Percentiles rank a stretch among this genome's conserved stretches.
Evolutionary conservation across 345 rosid genomes (phyloP).

Genomic region (Adansonia digitata): DNA sequence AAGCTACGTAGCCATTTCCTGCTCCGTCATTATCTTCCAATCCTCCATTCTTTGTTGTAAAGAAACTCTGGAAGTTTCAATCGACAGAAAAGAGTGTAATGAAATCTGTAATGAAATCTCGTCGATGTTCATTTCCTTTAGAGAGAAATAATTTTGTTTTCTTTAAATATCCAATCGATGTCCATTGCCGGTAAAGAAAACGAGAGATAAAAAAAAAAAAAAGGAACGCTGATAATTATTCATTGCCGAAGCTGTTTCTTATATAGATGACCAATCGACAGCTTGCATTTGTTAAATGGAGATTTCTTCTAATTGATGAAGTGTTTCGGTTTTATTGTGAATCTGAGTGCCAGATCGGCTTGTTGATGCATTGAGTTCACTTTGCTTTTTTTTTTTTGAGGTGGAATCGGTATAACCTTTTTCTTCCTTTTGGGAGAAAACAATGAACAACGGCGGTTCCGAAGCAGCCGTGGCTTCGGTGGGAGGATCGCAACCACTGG

Average conservation of each 20-base stretch:
- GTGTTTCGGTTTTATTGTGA: slow-evolving; percentile 7
- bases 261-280: slow-evolving; percentile 12
- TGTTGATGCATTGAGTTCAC: slow-evolving; percentile 5
- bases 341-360: slow-evolving; percentile 16
- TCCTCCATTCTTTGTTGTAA: background rate
- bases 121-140: slow-evolving; percentile 9
- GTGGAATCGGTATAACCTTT: background rate
- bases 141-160: background rate
- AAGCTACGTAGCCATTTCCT: slow-evolving; percentile 20
- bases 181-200: background rate
- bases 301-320: slow-evolving; percentile 14
- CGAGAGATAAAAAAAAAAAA: background rate
- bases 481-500: slow-evolving; percentile 56
- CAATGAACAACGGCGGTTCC: slow-evolving; percentile 47
- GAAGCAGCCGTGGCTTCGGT: slow-evolving; percentile 41
- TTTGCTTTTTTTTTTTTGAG: background rate
- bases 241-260: background rate
- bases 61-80: slow-evolving; percentile 19
- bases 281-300: slow-evolving; percentile 13
- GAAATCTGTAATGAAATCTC: no score
- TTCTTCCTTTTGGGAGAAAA: background rate
- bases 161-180: background rate
- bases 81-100: slow-evolving; percentile 15
- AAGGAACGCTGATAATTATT: background rate
- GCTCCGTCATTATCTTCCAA: slow-evolving; percentile 28